Percentiles rank a stretch among this genome's conserved stretches.
Evolutionary conservation across 345 rosid genomes (phyloP).

Genomic region (Brassica carinata): DNA sequence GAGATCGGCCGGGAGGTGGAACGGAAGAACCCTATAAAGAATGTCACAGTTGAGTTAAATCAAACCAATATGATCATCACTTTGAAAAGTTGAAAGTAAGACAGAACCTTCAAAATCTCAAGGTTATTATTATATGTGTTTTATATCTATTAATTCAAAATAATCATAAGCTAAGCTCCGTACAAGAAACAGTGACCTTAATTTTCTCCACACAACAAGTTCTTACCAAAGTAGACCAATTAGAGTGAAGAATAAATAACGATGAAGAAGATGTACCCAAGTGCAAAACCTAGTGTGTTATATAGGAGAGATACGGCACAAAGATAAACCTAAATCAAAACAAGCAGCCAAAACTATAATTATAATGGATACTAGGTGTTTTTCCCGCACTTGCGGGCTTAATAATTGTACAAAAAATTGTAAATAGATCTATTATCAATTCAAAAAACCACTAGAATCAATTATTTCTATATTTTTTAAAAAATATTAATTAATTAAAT

Average conservation of each 20-base stretch:
- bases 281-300: neutral
- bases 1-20: conserved; percentile 35
- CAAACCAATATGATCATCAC: neutral
- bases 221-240: neutral
- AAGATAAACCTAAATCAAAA: neutral
- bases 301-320: neutral
- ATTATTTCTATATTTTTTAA: too few relatives aligned
- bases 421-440: too few relatives aligned
- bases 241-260: neutral
- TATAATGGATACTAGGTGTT: neutral
- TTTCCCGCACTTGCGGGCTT: too few relatives aligned
- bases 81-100: neutral
- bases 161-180: neutral
- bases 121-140: neutral
- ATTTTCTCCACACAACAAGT: neutral
- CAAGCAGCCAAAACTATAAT: neutral
- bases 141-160: neutral
- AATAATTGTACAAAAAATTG: too few relatives aligned
- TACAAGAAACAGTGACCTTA: neutral
- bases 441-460: too few relatives aligned
- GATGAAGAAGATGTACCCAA: neutral
- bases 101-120: neutral
- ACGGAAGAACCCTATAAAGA: conserved; percentile 56
- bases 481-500: too few relatives aligned
- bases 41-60: neutral